Conservation (phyloP, 257 asterid genomes). For the Linaria vulgaris region DNA sequence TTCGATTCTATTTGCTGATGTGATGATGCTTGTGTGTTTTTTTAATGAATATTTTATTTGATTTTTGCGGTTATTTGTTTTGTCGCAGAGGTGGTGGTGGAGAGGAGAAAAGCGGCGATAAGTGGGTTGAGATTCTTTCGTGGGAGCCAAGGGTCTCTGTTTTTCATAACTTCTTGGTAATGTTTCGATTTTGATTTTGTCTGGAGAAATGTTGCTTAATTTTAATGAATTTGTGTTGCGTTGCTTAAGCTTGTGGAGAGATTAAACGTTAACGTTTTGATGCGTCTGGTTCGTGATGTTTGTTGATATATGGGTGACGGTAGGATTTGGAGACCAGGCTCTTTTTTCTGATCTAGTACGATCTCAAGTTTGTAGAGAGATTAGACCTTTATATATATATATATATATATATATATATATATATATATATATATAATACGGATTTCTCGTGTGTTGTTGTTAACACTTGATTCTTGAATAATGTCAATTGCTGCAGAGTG, state of each 20-base stretch:
- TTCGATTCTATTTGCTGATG: slow-evolving; percentile 11
- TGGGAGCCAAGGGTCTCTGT: slow-evolving; percentile 95
- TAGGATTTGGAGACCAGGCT: no score
- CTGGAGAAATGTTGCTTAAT: no score
- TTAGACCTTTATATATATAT: no score
- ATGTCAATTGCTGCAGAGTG: slow-evolving; percentile 18
- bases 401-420: no score
- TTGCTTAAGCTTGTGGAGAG: no score
- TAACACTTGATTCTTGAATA: slow-evolving; percentile 14
- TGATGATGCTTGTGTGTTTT: neutral
- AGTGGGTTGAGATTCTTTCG: slow-evolving; percentile 90
- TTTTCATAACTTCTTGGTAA: slow-evolving; percentile 86
- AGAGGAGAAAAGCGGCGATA: slow-evolving; percentile 60
- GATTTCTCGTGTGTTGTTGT: neutral
- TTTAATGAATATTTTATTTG: neutral
- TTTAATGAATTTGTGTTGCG: no score
- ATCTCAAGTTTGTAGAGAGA: no score
- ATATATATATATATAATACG: no score
- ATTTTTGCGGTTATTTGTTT: slow-evolving; percentile 19
- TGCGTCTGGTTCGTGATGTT: no score
- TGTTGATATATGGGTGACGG: no score
- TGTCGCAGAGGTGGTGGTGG: slow-evolving; percentile 26
- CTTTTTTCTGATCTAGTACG: no score
- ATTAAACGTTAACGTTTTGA: no score
- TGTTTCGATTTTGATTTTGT: neutral